Conservation (phyloP, 1,284 basidiomycete genomes). For the Puccinia polysora region DNA sequence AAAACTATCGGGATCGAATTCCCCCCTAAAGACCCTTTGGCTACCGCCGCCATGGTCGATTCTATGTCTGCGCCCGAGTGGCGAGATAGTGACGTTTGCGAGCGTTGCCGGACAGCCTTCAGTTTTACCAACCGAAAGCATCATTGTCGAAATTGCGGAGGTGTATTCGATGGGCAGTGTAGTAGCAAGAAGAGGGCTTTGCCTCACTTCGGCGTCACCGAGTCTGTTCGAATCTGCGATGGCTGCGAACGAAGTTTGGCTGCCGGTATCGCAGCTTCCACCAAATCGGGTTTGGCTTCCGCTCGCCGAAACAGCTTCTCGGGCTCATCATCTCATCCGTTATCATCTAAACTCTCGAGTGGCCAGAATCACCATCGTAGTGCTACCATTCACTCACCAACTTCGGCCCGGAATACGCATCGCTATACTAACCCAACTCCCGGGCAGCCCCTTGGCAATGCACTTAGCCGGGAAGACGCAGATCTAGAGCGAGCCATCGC, state of each 20-base stretch:
- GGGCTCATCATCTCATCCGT: constrained; percentile 7
- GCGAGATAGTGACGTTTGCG: constrained; percentile 91
- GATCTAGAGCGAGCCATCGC: constrained; percentile 92
- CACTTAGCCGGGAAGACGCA: constrained; percentile 68
- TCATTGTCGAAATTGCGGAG: constrained; percentile 96
- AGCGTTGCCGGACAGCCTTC: constrained; percentile 85
- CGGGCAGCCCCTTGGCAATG: not conserved
- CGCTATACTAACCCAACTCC: constrained; percentile 45
- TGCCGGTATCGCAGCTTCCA: constrained; percentile 53
- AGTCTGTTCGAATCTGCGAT: constrained; percentile 92
- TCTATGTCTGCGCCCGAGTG: constrained; percentile 84
- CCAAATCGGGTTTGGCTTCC: constrained; percentile 19
- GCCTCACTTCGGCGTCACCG: constrained; percentile 88
- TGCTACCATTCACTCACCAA: constrained; percentile 32
- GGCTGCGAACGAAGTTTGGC: constrained; percentile 62
- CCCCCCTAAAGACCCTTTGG: constrained; percentile 69
- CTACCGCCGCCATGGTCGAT: constrained; percentile 75
- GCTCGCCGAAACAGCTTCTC: constrained; percentile 41
- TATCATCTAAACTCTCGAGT: constrained; percentile 47
- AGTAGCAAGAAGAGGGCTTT: constrained; percentile 77
- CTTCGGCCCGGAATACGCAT: constrained; percentile 10
- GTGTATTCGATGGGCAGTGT: constrained; percentile 92
- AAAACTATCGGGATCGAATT: constrained; percentile 66
- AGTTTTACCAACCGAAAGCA: constrained; percentile 96
- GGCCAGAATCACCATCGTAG: constrained; percentile 47